Evolutionary conservation across 805 yeast species (phyloP), one percentile per base, ranked within the genome.

Genomic region (Zygosaccharomyces rouxii): DNA sequence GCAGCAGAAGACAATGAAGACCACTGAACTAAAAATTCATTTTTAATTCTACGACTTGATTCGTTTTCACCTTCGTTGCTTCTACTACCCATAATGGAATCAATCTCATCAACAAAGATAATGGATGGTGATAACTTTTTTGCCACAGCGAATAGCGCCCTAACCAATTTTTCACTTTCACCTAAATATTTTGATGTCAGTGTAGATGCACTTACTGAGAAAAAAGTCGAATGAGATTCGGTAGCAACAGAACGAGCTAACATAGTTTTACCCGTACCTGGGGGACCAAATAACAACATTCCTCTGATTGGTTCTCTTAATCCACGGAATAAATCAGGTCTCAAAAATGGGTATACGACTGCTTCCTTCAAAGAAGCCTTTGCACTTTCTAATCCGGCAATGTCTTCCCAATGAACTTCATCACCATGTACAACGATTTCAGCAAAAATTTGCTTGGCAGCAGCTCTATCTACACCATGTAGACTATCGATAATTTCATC

Each of bases 231-330:
- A 51, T 85, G 83, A 6, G 96, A 85, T 70, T 94, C 98, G 2
- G 95, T 87, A 2, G 97, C 98, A 2, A 94, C 97, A 0, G 98
- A 96, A 54, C 96, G 75, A 0, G 97, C 97, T 56, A 92, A 76
- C 98, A 92, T 90, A 0, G 97, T 90, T 63, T 94, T 92, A 48
- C 98, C 98, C 0, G 98, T 92, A n/a, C 99, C 99, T 0, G 98
- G 97, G 2, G 99, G 98, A 0, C 99, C 99, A 71, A 89, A 92
- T 37, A 92, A 69, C 18, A 92, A 73, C 95, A 94, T 89, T n/a
- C 98, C 98, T 50, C 95, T 72, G 0, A 95, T 90, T 0, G 98
- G 98, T 69, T 90, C 97, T 56, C 97, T 75, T 46, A 92, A 71
- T 0, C 97, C 98, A 50, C 80, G 78, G 64, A 92, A 94, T 49